Evolutionary conservation across 306 rosid species (phyloP), one percentile per base, ranked within the genome.

Genomic region (Castanea crenata): DNA sequence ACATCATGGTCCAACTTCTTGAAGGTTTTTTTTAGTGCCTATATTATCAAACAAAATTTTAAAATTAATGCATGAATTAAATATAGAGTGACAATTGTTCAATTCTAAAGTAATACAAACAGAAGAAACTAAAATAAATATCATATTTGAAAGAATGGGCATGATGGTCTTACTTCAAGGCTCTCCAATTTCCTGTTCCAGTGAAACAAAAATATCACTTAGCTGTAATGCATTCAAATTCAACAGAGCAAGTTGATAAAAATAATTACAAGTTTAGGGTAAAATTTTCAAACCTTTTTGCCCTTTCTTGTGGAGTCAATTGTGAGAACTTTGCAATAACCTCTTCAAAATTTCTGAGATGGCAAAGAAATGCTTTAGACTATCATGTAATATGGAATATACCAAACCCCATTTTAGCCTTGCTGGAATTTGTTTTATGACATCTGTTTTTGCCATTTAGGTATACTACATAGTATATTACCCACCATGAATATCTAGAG

Each of bases 1-100:
- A 92, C 96, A 29, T 89, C 93, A 78, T 89, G 97, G 63, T 89
- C 96, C 85, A 89, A 83, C 86, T 92, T 92, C 92, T 86, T 92
- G 81, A 92, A 92, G 76, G 93, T 89, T 91, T 92, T 92, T 85
- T 85, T 92, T 67, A 92, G 84, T 21, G 85, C 93, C 97, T 92
- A 83, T 31, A 78, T 75, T 83, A 56, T 64, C 81, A 78, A 91
- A 83, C 27, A 74, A 19, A 78, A 79, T 73, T 68, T 18, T 49
- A 78, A 27, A 71, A 71, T 46, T 6, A 69, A 82, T 76, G 75
- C 32, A 80, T 61, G 74, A 21, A 57, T 0, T 49, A 14, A 10
- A 25, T 57, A 54, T 61, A 29, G 62, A 84, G 58, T 59, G 69
- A 59, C 27, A 54, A 62, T 52, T 73, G 75, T 13, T 20, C 51